Conservation (phyloP, 148 eudicot species). For the Spergularia marina region DNA sequence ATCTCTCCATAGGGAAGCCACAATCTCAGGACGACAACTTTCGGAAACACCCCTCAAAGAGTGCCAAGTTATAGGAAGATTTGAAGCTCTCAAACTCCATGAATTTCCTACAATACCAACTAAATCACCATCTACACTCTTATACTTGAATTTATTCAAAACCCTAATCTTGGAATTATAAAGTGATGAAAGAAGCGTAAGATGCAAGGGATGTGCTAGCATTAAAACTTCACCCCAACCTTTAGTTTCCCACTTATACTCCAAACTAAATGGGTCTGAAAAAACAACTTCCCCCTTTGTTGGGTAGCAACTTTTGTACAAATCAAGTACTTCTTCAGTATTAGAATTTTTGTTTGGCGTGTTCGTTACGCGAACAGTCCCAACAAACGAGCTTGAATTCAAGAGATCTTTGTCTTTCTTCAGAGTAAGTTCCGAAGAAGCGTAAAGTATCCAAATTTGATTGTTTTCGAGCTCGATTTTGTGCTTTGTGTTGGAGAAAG, state of each 20-base stretch:
- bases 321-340: conserved; percentile 18
- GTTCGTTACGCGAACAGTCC: conserved; percentile 19
- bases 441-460: conserved; percentile 23
- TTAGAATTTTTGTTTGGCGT: neutral
- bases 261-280: conserved; percentile 3
- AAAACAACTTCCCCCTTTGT: conserved; percentile 12
- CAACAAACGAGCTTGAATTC: neutral
- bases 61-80: conserved; percentile 24
- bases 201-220: conserved; percentile 26
- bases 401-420: neutral
- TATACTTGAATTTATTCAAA: conserved; percentile 7
- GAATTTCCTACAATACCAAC: conserved; percentile 17
- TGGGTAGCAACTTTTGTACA: conserved; percentile 21
- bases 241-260: conserved; percentile 20
- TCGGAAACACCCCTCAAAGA: conserved; percentile 12
- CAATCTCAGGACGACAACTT: conserved; percentile 18
- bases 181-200: conserved; percentile 22
- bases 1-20: conserved; percentile 20
- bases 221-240: conserved; percentile 24
- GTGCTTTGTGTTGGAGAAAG: conserved; percentile 6
- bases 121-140: conserved; percentile 13
- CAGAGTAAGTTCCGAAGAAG: conserved; percentile 8
- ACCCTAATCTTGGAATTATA: conserved; percentile 4
- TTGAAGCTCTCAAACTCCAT: conserved; percentile 14
- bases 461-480: conserved; percentile 13